A percentile compares a stretch with the other conserved stretches of the same genome.
Evolutionary conservation across 2,329 filamentous ascomycete genomes (phyloP).

Genomic region (Fusarium mangiferae): DNA sequence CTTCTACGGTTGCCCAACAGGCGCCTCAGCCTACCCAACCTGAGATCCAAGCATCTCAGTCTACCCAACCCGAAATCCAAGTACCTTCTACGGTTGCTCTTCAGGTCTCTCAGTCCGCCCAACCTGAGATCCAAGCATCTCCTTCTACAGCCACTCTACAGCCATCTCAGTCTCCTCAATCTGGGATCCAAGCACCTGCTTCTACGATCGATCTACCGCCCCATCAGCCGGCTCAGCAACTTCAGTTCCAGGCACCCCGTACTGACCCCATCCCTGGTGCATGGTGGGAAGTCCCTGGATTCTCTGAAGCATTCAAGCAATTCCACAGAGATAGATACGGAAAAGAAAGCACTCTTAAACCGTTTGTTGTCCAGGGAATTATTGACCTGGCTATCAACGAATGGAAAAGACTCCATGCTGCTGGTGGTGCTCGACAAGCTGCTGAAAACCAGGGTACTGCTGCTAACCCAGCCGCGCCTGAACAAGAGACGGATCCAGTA

Average conservation of each 20-base stretch:
- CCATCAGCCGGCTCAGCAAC: background rate
- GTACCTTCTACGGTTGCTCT: background rate
- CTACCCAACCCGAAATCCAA: no score
- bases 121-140: background rate
- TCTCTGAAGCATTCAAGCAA: background rate
- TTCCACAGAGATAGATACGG: background rate
- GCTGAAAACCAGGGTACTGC: background rate
- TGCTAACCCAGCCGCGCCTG: background rate
- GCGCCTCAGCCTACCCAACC: background rate
- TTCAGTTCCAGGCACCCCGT: background rate
- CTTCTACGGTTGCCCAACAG: background rate
- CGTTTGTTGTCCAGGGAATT: background rate
- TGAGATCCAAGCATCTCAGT: background rate
- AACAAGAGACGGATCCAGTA: background rate
- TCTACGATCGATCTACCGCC: background rate
- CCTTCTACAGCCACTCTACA: background rate
- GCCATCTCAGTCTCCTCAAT: background rate
- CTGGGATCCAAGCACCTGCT: background rate
- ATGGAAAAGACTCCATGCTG: background rate
- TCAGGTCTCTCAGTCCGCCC: background rate
- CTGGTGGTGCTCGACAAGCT: background rate
- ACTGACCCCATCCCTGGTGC: background rate
- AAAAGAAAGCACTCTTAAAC: background rate
- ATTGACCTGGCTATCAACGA: background rate
- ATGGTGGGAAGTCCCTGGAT: background rate